Evolutionary conservation across 1,139 yeast genomes (phyloP).

Genomic region (Geotrichum candidum): DNA sequence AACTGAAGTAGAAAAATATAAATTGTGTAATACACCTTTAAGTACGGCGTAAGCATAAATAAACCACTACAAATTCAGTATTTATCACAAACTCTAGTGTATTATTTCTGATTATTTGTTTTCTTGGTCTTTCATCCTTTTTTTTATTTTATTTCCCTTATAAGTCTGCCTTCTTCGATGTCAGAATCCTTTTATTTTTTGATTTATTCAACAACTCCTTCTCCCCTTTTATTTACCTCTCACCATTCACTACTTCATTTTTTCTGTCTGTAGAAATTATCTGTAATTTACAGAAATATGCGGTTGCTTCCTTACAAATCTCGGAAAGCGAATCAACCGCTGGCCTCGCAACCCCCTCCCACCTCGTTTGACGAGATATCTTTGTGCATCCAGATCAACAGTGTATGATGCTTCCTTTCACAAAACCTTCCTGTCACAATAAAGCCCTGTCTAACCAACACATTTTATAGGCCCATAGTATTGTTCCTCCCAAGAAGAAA

Average conservation of each 20-base stretch:
- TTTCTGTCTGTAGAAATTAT: background rate
- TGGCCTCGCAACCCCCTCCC: background rate
- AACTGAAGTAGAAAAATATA: background rate
- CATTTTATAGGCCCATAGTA: constrained; percentile 9
- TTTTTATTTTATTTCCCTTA: background rate
- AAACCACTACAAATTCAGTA: background rate
- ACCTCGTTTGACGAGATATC: background rate
- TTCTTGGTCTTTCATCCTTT: background rate
- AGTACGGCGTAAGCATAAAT: background rate
- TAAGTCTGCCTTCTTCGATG: background rate
- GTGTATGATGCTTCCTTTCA: background rate
- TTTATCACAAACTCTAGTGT: background rate
- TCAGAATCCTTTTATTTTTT: background rate
- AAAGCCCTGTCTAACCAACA: background rate
- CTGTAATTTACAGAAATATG: background rate
- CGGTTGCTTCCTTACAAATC: background rate
- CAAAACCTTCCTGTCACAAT: background rate
- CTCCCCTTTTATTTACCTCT: background rate
- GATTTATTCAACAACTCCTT: background rate
- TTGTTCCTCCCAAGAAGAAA: constrained; percentile 7
- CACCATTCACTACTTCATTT: background rate
- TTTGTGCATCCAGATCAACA: background rate
- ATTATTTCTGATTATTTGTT: background rate
- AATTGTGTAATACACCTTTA: background rate
- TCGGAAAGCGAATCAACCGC: background rate